Evolutionary conservation across 495 filamentous ascomycete genomes (phyloP).

Genomic region (Xylaria intraflava): DNA sequence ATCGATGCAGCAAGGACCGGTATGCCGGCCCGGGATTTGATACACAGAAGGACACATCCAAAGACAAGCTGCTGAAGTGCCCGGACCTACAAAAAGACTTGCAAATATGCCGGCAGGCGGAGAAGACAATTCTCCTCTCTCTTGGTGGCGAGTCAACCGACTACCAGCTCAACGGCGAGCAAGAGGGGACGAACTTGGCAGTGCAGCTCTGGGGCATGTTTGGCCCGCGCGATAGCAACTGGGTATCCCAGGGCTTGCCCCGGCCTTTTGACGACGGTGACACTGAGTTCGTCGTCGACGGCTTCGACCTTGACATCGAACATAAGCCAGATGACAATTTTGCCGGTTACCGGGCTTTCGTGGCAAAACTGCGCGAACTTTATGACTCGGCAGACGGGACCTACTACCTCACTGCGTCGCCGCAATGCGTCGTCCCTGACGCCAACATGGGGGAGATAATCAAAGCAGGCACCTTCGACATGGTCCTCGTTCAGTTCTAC

Average conservation of each 20-base stretch:
- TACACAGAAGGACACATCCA: conserved; percentile 16
- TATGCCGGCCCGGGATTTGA: conserved; percentile 30
- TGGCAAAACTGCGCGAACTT: conserved; percentile 21
- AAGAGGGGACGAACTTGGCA: conserved; percentile 53
- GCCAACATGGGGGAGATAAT: conserved; percentile 50
- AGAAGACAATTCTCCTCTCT: conserved; percentile 59
- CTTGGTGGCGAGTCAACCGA: conserved; percentile 53
- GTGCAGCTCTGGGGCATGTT: conserved; percentile 59
- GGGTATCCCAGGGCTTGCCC: conserved; percentile 28
- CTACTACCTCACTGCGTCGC: conserved; percentile 41
- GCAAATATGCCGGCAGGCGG: conserved; percentile 38
- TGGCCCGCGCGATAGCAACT: conserved; percentile 43
- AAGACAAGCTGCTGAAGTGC: conserved; percentile 23
- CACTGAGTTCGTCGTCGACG: conserved; percentile 40
- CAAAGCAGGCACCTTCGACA: conserved; percentile 48
- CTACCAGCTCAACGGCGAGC: conserved; percentile 28
- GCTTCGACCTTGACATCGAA: conserved; percentile 57
- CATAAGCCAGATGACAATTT: conserved; percentile 26
- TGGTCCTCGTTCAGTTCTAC: conserved; percentile 65
- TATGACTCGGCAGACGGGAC: conserved; percentile 13
- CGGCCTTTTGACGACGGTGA: conserved; percentile 37
- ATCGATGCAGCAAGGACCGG: conserved; percentile 48
- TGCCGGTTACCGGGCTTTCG: conserved; percentile 31
- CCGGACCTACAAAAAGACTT: conserved; percentile 44
- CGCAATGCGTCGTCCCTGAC: conserved; percentile 51